Base-by-base conservation (phyloP, 129 eudicot genomes). In the Flaveria linearis region DNA sequence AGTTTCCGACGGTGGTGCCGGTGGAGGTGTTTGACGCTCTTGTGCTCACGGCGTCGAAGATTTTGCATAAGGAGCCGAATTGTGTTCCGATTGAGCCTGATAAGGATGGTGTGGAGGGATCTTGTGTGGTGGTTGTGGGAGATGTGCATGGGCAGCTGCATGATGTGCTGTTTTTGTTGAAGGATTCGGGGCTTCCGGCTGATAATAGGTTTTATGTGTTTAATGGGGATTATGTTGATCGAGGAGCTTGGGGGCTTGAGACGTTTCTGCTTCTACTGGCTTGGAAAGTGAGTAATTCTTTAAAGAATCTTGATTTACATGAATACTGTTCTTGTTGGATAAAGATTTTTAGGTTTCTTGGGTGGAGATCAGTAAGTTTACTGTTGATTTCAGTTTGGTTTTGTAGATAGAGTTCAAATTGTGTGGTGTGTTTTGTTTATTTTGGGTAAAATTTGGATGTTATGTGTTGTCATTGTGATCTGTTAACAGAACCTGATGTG, bases 221-320 rank as follows among this genome's bases (percentile, higher is more conserved):
- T 68, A 94, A 94, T 83, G 98, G 98, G 12, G 98, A 94, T 89
- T 94, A 94, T 84, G 98, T 94, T 26, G 98, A 94, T 73, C 75
- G 98, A 71, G 98, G 98, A 14, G 98, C 98, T 66, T 94, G 98
- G 98, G 98, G 98, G 0, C 93, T 94, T 71, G 98, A 94, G 76
- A 92, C 96, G 7, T 94, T 88, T 33, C 75, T 94, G 10, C 57
- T 89, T 10, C 57, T 94, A 47, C 70, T 94, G 58, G 93, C 97
- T 80, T 94, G 98, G 98, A 94, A 94, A 93, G 98, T 94, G 85
- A 73, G 80, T 80, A 2, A 36, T 53, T 30, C 18, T n/a, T 7
- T 14, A 69, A 17, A 70, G 43, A 47, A 58, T 64, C 57, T 77
- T 25, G 16, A 43, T 52, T 77, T 68, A 5, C 41, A 36, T 30